Conservation (phyloP, 1,139 yeast genomes). For the Trichomonascaceae sp. region DNA sequence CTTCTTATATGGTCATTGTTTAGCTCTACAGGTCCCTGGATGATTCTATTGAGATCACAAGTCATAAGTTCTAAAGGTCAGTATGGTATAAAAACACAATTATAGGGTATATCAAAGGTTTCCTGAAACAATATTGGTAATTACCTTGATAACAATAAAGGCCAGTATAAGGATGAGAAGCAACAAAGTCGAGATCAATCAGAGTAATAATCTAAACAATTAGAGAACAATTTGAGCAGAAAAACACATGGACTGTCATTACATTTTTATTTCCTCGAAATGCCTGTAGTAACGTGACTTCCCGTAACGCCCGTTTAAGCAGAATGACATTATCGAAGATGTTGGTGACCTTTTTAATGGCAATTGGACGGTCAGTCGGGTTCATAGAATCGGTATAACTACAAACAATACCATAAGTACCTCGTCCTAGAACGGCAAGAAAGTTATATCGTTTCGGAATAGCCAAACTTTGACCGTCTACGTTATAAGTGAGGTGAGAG, state of each 20-base stretch:
- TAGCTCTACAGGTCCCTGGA: constrained; percentile 61
- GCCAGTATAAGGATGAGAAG: constrained; percentile 67
- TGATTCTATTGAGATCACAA: constrained; percentile 70
- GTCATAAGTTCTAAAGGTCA: constrained; percentile 57
- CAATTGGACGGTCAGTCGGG: constrained; percentile 35
- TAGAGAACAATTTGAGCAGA: neutral
- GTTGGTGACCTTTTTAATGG: constrained; percentile 81
- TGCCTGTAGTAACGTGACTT: constrained; percentile 77
- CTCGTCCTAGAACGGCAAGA: constrained; percentile 62
- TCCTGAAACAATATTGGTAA: neutral
- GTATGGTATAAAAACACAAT: neutral
- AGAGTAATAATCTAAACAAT: constrained; percentile 52
- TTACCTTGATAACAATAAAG: constrained; percentile 63
- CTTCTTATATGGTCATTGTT: constrained; percentile 79
- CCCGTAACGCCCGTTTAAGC: constrained; percentile 84
- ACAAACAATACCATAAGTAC: constrained; percentile 87
- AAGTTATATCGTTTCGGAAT: constrained; percentile 60
- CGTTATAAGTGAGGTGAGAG: constrained; percentile 6
- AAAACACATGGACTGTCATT: constrained; percentile 17
- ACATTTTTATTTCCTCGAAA: constrained; percentile 82
- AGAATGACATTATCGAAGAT: constrained; percentile 80
- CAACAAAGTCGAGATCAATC: constrained; percentile 64
- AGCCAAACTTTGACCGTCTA: constrained; percentile 38
- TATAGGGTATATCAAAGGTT: neutral
- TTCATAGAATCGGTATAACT: constrained; percentile 51